These are phyloP conservation scores for Fusarium decemcellulare DNA, from an alignment of 2,329 filamentous ascomycete species.

Conservation along the genomic window DNA sequence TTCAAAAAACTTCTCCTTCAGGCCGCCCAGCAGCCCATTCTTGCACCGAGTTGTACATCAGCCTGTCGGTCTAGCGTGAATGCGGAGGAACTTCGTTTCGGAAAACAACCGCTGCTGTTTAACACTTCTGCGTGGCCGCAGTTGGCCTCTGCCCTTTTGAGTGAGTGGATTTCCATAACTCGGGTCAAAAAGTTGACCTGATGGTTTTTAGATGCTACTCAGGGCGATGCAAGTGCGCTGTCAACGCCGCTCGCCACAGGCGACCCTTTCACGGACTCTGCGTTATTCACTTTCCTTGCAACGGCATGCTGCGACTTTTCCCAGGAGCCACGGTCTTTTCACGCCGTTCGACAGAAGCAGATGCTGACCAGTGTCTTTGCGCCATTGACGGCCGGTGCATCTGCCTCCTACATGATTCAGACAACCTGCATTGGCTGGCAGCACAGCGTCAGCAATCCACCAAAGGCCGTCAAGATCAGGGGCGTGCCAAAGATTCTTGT, in stretches of 20 bases:
- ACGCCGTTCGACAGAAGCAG: no score
- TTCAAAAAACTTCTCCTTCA: background rate
- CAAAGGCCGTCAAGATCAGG: background rate
- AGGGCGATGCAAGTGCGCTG: background rate
- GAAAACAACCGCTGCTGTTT: background rate
- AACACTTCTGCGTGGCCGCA: background rate
- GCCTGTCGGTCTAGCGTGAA: background rate
- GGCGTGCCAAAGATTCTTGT: no score
- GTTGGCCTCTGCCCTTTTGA: no score
- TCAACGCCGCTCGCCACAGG: background rate
- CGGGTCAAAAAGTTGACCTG: background rate
- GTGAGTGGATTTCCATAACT: no score
- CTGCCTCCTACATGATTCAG: background rate
- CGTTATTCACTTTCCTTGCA: no score
- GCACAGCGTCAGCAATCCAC: background rate
- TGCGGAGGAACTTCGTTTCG: background rate
- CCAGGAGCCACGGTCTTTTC: no score
- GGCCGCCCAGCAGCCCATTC: background rate
- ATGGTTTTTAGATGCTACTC: background rate
- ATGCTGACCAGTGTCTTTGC: background rate
- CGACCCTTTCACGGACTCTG: background rate
- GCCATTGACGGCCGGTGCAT: background rate
- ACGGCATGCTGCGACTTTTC: no score
- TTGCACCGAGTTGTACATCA: background rate
- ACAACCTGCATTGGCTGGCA: background rate